Percentiles rank a stretch among this genome's conserved stretches.
Evolutionary conservation across 2,329 filamentous ascomycete genomes (phyloP).

Genomic region (Beauveria caledonica): DNA sequence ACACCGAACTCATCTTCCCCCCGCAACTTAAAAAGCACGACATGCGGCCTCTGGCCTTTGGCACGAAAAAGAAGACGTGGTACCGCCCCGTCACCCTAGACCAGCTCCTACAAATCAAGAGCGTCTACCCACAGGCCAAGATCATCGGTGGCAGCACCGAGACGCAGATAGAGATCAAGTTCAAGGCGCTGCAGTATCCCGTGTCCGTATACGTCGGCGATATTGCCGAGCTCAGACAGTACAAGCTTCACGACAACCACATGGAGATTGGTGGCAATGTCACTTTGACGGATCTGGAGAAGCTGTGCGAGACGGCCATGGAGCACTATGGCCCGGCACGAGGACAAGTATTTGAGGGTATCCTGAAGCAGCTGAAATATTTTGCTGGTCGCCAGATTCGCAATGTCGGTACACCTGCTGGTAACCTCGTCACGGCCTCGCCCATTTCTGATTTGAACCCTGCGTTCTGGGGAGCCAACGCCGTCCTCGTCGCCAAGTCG

Average conservation of each 20-base stretch:
- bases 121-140: constrained; percentile 74
- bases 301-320: constrained; percentile 71
- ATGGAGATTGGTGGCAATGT: constrained; percentile 94
- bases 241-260: constrained; percentile 67
- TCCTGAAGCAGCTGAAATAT: constrained; percentile 87
- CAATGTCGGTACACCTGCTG: constrained; percentile 94
- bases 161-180: constrained; percentile 97
- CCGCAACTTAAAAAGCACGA: constrained; percentile 75
- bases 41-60: constrained; percentile 74
- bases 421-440: constrained; percentile 88
- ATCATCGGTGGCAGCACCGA: constrained; percentile 94
- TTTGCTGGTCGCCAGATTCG: constrained; percentile 94
- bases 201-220: constrained; percentile 90
- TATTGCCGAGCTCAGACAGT: constrained; percentile 80
- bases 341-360: constrained; percentile 79
- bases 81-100: constrained; percentile 79
- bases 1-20: constrained; percentile 93
- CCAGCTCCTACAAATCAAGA: constrained; percentile 89
- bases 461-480: constrained; percentile 80
- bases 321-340: constrained; percentile 63
- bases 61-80: constrained; percentile 93
- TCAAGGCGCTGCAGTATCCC: constrained; percentile 87
- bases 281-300: constrained; percentile 81
- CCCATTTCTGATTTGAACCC: constrained; percentile 96
- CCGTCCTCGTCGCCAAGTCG: constrained; percentile 73